Evolutionary conservation across 306 rosid genomes (phyloP), one percentile per base, ranked within the genome.

Genomic region (Trichosanthes cucumerina): DNA sequence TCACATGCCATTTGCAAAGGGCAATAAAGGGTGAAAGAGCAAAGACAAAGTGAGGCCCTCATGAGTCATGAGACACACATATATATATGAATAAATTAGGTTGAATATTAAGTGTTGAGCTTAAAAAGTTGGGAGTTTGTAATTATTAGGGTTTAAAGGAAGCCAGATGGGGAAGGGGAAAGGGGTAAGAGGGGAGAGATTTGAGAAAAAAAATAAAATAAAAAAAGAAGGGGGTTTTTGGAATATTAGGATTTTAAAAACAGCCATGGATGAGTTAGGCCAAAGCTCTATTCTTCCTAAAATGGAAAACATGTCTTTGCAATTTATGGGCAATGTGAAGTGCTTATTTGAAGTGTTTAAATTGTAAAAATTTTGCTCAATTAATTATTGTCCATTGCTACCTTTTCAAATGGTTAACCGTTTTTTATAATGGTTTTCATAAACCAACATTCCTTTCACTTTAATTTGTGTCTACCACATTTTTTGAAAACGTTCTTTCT

Each of bases 401-500:
- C n/a, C n/a, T 31, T 65, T 39, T n/a, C 47, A 65, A 68, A 7
- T 19, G 52, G 47, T 8, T 39, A 3, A n/a, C 75, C 5, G 4
- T 70, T 16, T 34, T 1, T 15, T 11, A 34, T 34, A 33, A 34
- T 64, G 19, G 21, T 6, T 62, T 31, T 62, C 6, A 13, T n/a
- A 62, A 60, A 60, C 28, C 68, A 60, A 60, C 2, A 60, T 39
- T 3, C 5, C 7, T 31, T 70, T 70, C 21, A 23, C 21, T 70
- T 70, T 12, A 23, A 2, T 0, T 44, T 70, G 0, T 43, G 76
- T 70, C 33, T 7, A 15, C 53, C 38, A 41, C 82, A 78, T 82
- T 83, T 41, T 38, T 58, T 64, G 44, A 31, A 85, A 82, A 64
- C 50, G 41, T n/a, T 38, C 33, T 39, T n/a, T 18, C 18, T 9